Base-by-base conservation (phyloP, 352 stramenopile genomes). In the Phytopythium delawarense region DNA sequence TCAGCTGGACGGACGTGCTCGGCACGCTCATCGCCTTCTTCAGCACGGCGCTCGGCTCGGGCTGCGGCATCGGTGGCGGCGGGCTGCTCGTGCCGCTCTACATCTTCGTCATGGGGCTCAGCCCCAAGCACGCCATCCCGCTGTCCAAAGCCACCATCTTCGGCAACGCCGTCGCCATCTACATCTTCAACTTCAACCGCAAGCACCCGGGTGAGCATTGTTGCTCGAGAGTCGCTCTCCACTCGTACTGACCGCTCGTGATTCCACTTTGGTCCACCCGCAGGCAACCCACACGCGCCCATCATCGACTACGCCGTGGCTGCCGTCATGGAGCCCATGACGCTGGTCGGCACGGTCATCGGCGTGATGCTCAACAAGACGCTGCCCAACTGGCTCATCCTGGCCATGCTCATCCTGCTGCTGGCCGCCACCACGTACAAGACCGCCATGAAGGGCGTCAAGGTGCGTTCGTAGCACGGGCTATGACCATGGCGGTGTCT, bases 281-380 rank as follows among this genome's bases (percentile, higher is more conserved):
- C 44, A 92, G 83, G 60, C 32, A 77, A 89, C 39, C 81, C 82
- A 0, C 92, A 98, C 70, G 69, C 96, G 40, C 95, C 96, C 13
- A 78, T 99, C 21, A 97, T 99, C 44, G 96, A 98, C 80, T 99
- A 98, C 88, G 93, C 98, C 62, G 78, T 99, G n/a, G 96, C 98
- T n/a, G 69, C 98, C 4, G 92, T 99, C 21, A 99, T 99, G 96
- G 96, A 99, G 81, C 97, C 96, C 2, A 84, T 96, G 66, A 92
- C 86, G 42, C 72, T 94, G 15, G 83, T 92, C 37, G 86, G 86
- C 40, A 64, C 84, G 53, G 81, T 92, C 66, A 89, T 92, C 34
- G 86, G 84, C 35, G 86, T 94, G 20, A 89, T 92, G 81, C 74
- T 90, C 69, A 94, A 94, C 65, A 78, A 88, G 58, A 68, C 90